Conservation (phyloP, 2,329 filamentous ascomycete species). For the Tolypocladium tropicale region DNA sequence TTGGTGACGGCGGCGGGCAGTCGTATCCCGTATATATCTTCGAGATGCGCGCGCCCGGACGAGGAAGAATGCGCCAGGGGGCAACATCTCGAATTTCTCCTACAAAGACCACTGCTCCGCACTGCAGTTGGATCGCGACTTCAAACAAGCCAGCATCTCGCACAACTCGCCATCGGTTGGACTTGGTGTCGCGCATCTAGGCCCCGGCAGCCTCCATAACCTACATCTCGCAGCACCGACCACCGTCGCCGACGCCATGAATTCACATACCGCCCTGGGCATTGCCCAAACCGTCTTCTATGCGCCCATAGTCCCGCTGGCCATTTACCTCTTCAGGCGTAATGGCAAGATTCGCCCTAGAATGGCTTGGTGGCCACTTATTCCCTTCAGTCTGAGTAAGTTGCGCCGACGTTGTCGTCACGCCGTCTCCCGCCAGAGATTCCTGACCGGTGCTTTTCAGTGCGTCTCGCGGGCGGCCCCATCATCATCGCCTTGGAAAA, state of each 20-base stretch:
- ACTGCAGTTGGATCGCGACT: neutral
- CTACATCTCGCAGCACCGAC: neutral
- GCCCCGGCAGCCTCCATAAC: neutral
- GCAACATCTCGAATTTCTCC: too few species aligned
- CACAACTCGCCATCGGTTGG: neutral
- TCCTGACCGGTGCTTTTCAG: neutral
- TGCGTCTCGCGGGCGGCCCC: constrained; percentile 17
- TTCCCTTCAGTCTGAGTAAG: constrained; percentile 13
- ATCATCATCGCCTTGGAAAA: constrained; percentile 13
- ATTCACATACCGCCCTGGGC: constrained; percentile 11
- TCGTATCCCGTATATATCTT: neutral
- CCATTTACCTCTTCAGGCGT: constrained; percentile 12
- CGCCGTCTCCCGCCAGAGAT: too few species aligned
- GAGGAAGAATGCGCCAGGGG: too few species aligned
- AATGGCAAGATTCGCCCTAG: constrained; percentile 15
- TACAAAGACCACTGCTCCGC: neutral
- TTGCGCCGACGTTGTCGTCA: neutral
- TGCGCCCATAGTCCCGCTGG: constrained; percentile 12
- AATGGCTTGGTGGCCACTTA: constrained; percentile 16
- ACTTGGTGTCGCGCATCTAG: neutral
- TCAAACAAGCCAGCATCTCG: neutral
- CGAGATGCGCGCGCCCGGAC: neutral
- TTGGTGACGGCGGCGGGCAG: too few species aligned
- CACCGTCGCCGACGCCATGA: constrained; percentile 4
- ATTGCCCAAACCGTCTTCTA: constrained; percentile 17